A percentile compares a stretch with the other conserved stretches of the same genome.
Evolutionary conservation across 805 yeast genomes (phyloP).

Genomic region (Metschnikowia noctiluminum): DNA sequence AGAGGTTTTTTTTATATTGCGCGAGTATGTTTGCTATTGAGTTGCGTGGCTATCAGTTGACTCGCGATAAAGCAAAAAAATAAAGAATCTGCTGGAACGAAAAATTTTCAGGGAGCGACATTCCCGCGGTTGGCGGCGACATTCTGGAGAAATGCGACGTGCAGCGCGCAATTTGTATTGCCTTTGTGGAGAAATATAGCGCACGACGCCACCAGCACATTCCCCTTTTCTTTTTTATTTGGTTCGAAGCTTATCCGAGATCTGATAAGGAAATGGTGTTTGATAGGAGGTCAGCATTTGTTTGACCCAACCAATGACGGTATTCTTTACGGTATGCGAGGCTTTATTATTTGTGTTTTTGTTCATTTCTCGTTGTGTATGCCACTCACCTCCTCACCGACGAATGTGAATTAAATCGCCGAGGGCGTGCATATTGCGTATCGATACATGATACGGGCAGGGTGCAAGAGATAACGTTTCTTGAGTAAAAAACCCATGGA

Average conservation of each 20-base stretch:
- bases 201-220: too few species aligned
- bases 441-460: neutral
- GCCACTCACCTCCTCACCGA: too few species aligned
- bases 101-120: conserved; percentile 6
- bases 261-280: too few species aligned
- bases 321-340: too few species aligned
- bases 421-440: neutral
- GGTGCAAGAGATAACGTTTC: too few species aligned
- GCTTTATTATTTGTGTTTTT: too few species aligned
- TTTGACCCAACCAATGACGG: neutral
- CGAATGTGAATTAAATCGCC: neutral
- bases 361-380: too few species aligned
- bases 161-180: neutral
- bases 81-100: conserved; percentile 1
- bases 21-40: neutral
- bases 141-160: conserved; percentile 6
- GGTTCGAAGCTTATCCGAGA: too few species aligned
- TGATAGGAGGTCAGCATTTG: neutral
- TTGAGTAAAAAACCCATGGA: too few species aligned
- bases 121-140: conserved; percentile 1
- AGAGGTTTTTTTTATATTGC: too few species aligned
- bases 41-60: conserved; percentile 3
- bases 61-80: conserved; percentile 10
- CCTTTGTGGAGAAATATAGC: neutral
- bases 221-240: neutral